A percentile compares a stretch with the other conserved stretches of the same genome.
Evolutionary conservation across 2,329 filamentous ascomycete species (phyloP).

Genomic region (Aspergillus sp.): DNA sequence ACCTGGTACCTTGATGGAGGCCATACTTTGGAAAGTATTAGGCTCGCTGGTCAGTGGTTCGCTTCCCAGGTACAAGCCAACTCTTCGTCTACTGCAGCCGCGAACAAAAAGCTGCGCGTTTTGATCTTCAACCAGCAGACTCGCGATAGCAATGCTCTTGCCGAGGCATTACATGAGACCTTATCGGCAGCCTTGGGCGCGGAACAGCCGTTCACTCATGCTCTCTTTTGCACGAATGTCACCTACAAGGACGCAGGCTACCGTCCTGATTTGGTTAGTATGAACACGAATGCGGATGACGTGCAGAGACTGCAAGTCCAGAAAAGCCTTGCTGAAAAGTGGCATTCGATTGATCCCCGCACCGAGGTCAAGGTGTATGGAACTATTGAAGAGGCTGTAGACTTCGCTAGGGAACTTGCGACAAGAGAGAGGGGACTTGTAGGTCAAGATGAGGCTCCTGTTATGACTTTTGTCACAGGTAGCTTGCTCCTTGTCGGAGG

Average conservation of each 20-base stretch:
- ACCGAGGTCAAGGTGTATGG: conserved; percentile 58
- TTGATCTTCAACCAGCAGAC: conserved; percentile 94
- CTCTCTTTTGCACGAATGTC: conserved; percentile 79
- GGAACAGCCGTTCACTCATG: conserved; percentile 64
- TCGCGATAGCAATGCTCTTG: conserved; percentile 69
- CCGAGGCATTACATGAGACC: conserved; percentile 63
- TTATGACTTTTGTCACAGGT: conserved; percentile 74
- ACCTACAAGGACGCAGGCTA: conserved; percentile 64
- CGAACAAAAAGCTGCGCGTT: conserved; percentile 52
- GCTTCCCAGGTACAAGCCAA: conserved; percentile 51
- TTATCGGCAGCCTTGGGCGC: conserved; percentile 48
- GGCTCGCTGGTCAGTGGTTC: conserved; percentile 77
- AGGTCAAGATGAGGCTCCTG: conserved; percentile 43
- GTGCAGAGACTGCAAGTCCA: conserved; percentile 67
- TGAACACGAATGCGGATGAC: conserved; percentile 62
- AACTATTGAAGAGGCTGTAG: conserved; percentile 72
- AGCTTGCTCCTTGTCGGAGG: conserved; percentile 84
- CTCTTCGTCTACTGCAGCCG: conserved; percentile 32
- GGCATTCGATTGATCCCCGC: conserved; percentile 58
- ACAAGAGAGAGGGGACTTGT: conserved; percentile 33
- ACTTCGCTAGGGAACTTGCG: conserved; percentile 53
- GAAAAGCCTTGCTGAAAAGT: conserved; percentile 62
- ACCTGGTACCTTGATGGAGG: conserved; percentile 85
- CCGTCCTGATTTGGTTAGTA: conserved; percentile 63
- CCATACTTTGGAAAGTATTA: conserved; percentile 82